Conservation (phyloP, 768 basidiomycete genomes). For the Peribolospora baueri region DNA sequence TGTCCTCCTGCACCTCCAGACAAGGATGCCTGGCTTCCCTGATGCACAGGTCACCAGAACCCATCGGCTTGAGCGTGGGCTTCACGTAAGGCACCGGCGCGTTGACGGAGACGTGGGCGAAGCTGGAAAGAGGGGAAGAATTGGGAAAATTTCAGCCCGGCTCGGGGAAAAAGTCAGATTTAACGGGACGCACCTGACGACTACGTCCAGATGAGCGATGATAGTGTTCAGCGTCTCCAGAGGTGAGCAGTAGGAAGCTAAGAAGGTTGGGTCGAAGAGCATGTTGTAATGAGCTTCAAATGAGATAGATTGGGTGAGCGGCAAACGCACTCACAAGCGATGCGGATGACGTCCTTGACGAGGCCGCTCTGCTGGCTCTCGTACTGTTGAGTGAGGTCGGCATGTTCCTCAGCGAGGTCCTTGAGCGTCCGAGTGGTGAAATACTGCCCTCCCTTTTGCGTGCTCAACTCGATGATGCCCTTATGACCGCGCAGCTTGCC, state of each 20-base stretch:
- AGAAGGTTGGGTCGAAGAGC: neutral
- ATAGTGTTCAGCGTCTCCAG: slow-evolving; percentile 60
- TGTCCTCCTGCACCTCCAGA: slow-evolving; percentile 81
- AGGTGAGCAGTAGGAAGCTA: slow-evolving; percentile 76
- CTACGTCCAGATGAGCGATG: slow-evolving; percentile 75
- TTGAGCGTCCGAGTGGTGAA: slow-evolving; percentile 64
- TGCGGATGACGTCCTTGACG: slow-evolving; percentile 76
- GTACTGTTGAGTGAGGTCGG: slow-evolving; percentile 43
- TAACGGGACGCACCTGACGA: slow-evolving; percentile 37
- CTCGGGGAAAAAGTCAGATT: neutral
- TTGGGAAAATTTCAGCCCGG: neutral
- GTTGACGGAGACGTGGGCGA: slow-evolving; percentile 71
- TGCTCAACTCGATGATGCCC: neutral
- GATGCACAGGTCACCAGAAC: slow-evolving; percentile 52
- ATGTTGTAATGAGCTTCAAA: neutral
- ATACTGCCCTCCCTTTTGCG: slow-evolving; percentile 49
- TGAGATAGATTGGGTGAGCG: neutral
- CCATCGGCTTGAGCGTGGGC: slow-evolving; percentile 52
- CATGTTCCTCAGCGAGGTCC: slow-evolving; percentile 43
- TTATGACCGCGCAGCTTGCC: neutral
- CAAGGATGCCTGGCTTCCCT: slow-evolving; percentile 84
- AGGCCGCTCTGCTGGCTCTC: slow-evolving; percentile 48
- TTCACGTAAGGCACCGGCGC: slow-evolving; percentile 74
- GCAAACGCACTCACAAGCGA: slow-evolving; percentile 43
- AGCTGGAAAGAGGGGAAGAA: slow-evolving; percentile 26